phyloP scores from a whole-genome alignment of 1,139 yeast genomes.

The Pichia sp. region DNA sequence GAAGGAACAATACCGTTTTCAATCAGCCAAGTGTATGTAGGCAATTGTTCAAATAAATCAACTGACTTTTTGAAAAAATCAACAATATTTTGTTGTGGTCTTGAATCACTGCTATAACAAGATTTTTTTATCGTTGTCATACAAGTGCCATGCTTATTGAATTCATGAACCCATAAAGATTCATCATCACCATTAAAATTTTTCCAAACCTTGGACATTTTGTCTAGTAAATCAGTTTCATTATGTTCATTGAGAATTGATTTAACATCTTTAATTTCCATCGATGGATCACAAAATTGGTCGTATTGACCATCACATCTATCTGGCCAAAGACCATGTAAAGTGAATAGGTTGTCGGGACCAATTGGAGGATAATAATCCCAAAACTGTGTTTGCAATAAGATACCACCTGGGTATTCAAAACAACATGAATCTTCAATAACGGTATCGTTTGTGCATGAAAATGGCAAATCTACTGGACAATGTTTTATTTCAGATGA shows the following conservation, averaged over 20 bases:
- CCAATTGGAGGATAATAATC: constrained; percentile 83
- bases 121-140: constrained; percentile 67
- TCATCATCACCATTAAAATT: constrained; percentile 71
- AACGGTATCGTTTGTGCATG: constrained; percentile 47
- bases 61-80: constrained; percentile 72
- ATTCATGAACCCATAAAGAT: constrained; percentile 85
- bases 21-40: constrained; percentile 63
- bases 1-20: constrained; percentile 64
- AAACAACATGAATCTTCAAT: constrained; percentile 67
- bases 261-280: constrained; percentile 51
- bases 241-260: constrained; percentile 45
- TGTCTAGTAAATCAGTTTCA: constrained; percentile 45
- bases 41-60: constrained; percentile 53
- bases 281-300: constrained; percentile 65
- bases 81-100: constrained; percentile 55
- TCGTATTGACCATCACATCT: constrained; percentile 68
- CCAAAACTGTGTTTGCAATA: constrained; percentile 91
- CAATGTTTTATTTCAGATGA: constrained; percentile 33
- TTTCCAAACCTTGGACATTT: constrained; percentile 68
- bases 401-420: constrained; percentile 82
- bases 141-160: constrained; percentile 93
- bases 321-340: constrained; percentile 86
- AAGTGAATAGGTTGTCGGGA: constrained; percentile 68
- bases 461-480: constrained; percentile 58
- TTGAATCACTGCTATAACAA: constrained; percentile 47